Conservation (phyloP, 2,329 filamentous ascomycete genomes). For the Pseudogymnoascus sp. region DNA sequence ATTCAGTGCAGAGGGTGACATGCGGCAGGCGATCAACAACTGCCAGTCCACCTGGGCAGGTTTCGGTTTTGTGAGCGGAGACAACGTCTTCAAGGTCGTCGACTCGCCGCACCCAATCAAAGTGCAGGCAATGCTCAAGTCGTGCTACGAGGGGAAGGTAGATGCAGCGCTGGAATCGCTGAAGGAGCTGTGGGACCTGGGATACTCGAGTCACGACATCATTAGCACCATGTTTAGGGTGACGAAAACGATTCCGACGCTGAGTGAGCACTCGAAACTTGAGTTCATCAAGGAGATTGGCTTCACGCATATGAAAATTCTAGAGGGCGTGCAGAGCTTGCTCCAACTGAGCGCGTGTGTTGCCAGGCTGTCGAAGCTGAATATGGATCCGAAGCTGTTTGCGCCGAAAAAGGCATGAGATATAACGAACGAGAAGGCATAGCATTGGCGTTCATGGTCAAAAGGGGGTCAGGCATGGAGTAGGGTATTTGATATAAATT, state of each 20-base stretch:
- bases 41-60: slow-evolving; percentile 87
- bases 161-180: slow-evolving; percentile 78
- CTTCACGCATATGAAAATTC: slow-evolving; percentile 97
- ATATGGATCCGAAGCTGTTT: slow-evolving; percentile 88
- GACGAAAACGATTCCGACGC: slow-evolving; percentile 84
- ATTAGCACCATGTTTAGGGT: slow-evolving; percentile 99
- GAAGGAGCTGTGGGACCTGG: slow-evolving; percentile 86
- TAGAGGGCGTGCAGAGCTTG: slow-evolving; percentile 94
- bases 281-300: slow-evolving; percentile 99
- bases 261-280: slow-evolving; percentile 90
- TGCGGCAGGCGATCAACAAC: slow-evolving; percentile 99
- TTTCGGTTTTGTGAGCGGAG: slow-evolving; percentile 93
- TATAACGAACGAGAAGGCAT: slow-evolving; percentile 28
- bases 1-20: slow-evolving; percentile 95
- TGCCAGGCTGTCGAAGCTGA: slow-evolving; percentile 83
- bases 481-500: slow-evolving; percentile 1
- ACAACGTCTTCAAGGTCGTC: slow-evolving; percentile 97
- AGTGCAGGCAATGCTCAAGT: slow-evolving; percentile 97
- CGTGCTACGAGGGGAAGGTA: slow-evolving; percentile 85
- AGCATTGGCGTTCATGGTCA: slow-evolving; percentile 10
- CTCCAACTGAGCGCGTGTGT: slow-evolving; percentile 90
- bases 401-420: slow-evolving; percentile 8
- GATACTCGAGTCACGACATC: slow-evolving; percentile 98
- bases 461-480: background rate
- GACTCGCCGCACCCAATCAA: slow-evolving; percentile 97